Evolutionary conservation across 768 basidiomycete species (phyloP), one percentile per base, ranked within the genome.

Genomic region (Termitomyces bulborhizus): DNA sequence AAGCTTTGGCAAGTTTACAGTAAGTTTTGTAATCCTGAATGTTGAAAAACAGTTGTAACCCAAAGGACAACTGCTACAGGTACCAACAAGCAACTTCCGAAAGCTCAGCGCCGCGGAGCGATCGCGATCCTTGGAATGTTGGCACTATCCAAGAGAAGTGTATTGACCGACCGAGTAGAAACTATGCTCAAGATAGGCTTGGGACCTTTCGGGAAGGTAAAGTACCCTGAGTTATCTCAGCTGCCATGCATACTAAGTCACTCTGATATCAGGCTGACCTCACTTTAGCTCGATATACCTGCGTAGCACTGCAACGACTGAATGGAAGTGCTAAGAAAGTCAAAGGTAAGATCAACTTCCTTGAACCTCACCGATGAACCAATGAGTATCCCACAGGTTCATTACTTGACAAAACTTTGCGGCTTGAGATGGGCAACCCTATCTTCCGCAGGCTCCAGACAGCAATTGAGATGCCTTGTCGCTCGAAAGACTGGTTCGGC

Each of bases 41-140:
- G 16, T 29, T 6, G 16, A 31, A 39, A 39, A 37, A 51, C 43
- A 11, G 27, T 47, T n/a, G 32, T 32, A 32, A 32, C 31, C 8
- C 31, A 24, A 47, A 55, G 26, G 27, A 44, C 24, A 12, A 9
- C 27, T n/a, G 3, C 15, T 4, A 9, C 56, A 97, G 95, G 89
- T 63, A 85, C 86, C 9, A 78, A 84, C 7, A 81, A 81, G 61
- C 76, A 80, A 9, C 76, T 99, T 34, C 93, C 93, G 0, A 83
- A 83, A 57, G 77, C 78, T 37, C 97, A 98, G 67, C 80, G 96
- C n/a, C 82, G 93, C 42, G 97, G 95, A 0, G 91, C 96, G 0
- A 93, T 98, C 62, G 93, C 95, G 64, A 87, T 98, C 50, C 77
- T 99, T n/a, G 92, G 96, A 40, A 98, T 99, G 96, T 75, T 98